Evolutionary conservation across 805 yeast species (phyloP).

Genomic region (Starmerella khaoyaiensis): DNA sequence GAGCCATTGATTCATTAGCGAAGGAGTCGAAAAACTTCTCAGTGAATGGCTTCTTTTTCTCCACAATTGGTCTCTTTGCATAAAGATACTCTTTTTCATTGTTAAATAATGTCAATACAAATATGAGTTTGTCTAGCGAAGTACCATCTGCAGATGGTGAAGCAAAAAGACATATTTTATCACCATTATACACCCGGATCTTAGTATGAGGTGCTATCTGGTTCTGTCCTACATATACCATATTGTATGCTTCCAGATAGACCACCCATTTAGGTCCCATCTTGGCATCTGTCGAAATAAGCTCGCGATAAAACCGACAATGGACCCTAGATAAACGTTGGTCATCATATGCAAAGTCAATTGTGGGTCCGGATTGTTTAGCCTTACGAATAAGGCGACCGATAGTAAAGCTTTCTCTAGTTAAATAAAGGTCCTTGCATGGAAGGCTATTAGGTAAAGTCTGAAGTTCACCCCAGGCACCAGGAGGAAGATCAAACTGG

Average conservation of each 20-base stretch:
- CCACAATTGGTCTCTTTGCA: constrained; percentile 8
- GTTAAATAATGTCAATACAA: constrained; percentile 6
- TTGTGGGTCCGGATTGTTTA: constrained; percentile 23
- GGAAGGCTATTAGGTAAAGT: constrained; percentile 39
- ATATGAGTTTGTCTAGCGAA: constrained; percentile 13
- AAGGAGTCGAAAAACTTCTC: constrained; percentile 1
- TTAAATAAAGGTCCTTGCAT: constrained; percentile 40
- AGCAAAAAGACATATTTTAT: constrained; percentile 49
- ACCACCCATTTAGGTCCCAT: constrained; percentile 36
- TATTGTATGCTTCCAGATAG: constrained; percentile 73
- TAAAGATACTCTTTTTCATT: not conserved
- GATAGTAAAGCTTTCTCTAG: constrained; percentile 54
- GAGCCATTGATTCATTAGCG: constrained; percentile 5
- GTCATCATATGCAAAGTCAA: constrained; percentile 48
- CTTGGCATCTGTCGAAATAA: not conserved
- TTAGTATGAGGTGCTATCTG: constrained; percentile 51
- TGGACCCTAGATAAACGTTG: constrained; percentile 74
- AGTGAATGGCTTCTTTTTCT: constrained; percentile 5
- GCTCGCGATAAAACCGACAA: constrained; percentile 42
- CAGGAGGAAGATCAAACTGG: constrained; percentile 32
- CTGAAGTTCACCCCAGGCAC: constrained; percentile 48
- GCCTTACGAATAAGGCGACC: constrained; percentile 40
- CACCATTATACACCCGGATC: constrained; percentile 47
- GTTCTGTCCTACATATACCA: constrained; percentile 49
- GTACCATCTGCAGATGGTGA: constrained; percentile 43